Evolutionary conservation across 768 basidiomycete genomes (phyloP).

Genomic region (Gloeostereum incarnatum): DNA sequence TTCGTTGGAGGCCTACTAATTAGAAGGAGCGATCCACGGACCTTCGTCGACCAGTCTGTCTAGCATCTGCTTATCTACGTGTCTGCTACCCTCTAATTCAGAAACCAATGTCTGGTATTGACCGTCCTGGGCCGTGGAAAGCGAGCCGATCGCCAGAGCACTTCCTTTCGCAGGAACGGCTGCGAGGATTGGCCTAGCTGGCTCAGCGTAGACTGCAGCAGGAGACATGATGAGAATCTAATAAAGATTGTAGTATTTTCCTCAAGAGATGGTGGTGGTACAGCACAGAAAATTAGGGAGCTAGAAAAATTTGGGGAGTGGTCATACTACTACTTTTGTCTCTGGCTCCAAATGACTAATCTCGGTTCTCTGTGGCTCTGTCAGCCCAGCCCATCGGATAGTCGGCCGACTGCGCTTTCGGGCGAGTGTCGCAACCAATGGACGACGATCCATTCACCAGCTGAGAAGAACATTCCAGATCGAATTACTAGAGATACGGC

Average conservation of each 20-base stretch:
- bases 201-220: slow-evolving; percentile 34
- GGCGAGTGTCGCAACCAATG: no score
- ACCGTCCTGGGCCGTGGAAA: slow-evolving; percentile 70
- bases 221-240: slow-evolving; percentile 42
- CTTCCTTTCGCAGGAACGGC: slow-evolving; percentile 28
- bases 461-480: no score
- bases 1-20: slow-evolving; percentile 4
- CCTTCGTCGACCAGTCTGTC: slow-evolving; percentile 79
- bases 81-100: slow-evolving; percentile 39
- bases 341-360: no score
- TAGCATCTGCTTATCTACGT: slow-evolving; percentile 72
- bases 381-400: no score
- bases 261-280: not conserved
- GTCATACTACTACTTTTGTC: no score
- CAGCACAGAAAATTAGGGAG: not conserved
- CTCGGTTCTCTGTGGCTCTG: no score
- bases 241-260: not conserved
- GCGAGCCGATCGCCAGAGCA: slow-evolving; percentile 70
- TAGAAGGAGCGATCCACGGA: slow-evolving; percentile 19
- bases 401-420: no score
- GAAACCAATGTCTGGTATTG: slow-evolving; percentile 66
- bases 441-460: no score
- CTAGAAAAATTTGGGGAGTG: not conserved
- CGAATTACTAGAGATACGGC: no score
- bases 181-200: not conserved